Base-by-base conservation (phyloP, 2,329 filamentous ascomycete species). In the Nemania sp. region DNA sequence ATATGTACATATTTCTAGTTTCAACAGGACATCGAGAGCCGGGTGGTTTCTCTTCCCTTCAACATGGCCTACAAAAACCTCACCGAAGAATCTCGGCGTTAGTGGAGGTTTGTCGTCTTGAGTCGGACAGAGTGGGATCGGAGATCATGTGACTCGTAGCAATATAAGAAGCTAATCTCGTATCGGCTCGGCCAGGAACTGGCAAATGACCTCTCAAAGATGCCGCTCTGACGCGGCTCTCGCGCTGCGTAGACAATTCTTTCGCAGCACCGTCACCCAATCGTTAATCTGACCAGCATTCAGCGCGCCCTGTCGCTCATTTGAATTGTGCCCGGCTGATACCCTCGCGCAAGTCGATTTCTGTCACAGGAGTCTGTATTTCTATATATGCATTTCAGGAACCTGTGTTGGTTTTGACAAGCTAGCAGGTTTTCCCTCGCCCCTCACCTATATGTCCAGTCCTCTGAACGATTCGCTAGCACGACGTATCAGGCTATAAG, bases 221-320 rank as follows among this genome's bases (percentile, higher is more conserved):
- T 49, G 45, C 0, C 13, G 17, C 1, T 20, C 5, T 10, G 39
- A 17, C 11, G 29, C 25, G 17, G n/a, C n/a, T 58, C 29, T 20
- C 62, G 64, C 12, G 59, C 62, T 3, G 18, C 57, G 40, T 48
- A 20, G 9, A n/a, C 53, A 17, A n/a, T 64, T 39, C 17, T 35
- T 51, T n/a, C 61, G 25, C 11, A 70, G 51, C 21, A 70, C 42
- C 2, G 9, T 2, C 11, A 66, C 59, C 68, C 68, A 70, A 49
- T 70, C 59, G 37, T 63, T 60, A 45, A 69, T 66, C 34, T 69
- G 60, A 20, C 66, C 61, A 9, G 62, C 67, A 49, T 70, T 67
- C 13, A 69, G 42, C 18, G 68, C 69, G 5, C 68, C 68, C 2
- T 68, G 67, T 67, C 59, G 1, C 62, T 50, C 29, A 47, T 47